Percentiles rank a stretch among this genome's conserved stretches.
These are phyloP conservation scores for Talaromyces sp. DNA, from an alignment of 2,329 filamentous ascomycete genomes.

Conservation along the genomic window DNA sequence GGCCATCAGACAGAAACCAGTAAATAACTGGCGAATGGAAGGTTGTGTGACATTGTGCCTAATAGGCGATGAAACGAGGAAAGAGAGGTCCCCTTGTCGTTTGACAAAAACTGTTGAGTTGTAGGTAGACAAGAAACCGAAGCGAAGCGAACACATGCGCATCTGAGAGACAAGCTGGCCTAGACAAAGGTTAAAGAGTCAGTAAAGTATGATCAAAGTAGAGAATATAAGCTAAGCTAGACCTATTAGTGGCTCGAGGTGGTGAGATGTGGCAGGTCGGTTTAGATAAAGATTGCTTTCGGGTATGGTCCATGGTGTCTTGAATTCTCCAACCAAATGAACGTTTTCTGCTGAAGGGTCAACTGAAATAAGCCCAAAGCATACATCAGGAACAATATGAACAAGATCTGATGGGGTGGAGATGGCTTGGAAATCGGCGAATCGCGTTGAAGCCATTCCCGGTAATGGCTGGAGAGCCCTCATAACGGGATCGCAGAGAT, in stretches of 20 bases:
- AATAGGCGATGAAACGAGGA: constrained; percentile 4
- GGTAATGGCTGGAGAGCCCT: background rate
- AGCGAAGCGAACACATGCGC: background rate
- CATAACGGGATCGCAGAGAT: background rate
- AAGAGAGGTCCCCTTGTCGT: constrained; percentile 1
- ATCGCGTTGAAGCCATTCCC: background rate
- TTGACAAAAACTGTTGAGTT: constrained; percentile 8
- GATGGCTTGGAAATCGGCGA: background rate
- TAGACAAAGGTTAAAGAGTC: no score
- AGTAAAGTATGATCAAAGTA: no score
- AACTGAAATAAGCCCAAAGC: background rate
- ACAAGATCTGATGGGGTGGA: background rate
- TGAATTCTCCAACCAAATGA: background rate
- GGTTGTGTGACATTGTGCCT: background rate
- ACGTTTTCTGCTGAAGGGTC: background rate
- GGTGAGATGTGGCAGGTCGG: background rate
- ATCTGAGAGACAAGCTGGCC: constrained; percentile 6
- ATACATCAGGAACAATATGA: background rate
- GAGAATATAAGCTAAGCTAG: background rate
- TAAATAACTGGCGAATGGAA: constrained; percentile 8
- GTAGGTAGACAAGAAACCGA: constrained; percentile 6
- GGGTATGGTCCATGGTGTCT: background rate
- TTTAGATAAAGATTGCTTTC: no score
- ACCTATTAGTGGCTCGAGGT: background rate
- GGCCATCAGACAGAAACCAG: constrained; percentile 9